A percentile compares a stretch with the other conserved stretches of the same genome.
phyloP scores from a whole-genome alignment of 192 early-diverging fungal species.

The Linnemannia zychae region DNA sequence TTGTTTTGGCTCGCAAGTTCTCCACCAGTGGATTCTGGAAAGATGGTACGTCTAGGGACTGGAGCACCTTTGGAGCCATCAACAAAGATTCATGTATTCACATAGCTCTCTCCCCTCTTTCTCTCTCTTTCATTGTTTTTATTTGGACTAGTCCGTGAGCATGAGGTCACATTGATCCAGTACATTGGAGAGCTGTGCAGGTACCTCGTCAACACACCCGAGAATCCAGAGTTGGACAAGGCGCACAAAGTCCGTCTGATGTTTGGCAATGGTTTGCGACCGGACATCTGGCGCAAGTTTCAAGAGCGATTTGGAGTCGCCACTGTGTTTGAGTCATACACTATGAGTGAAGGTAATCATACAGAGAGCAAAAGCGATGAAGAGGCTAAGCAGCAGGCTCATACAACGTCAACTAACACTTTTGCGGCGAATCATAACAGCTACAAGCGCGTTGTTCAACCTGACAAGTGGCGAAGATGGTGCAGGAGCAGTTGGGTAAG shows the following conservation, averaged over 20 bases:
- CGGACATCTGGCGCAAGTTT: constrained; percentile 74
- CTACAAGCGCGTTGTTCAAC: constrained; percentile 56
- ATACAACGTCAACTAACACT: background rate
- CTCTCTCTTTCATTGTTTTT: constrained; percentile 31
- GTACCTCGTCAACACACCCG: constrained; percentile 65
- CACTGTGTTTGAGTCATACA: constrained; percentile 72
- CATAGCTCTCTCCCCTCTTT: too few species aligned
- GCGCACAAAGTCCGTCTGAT: constrained; percentile 65
- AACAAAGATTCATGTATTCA: background rate
- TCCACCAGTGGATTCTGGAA: constrained; percentile 60
- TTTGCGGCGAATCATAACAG: background rate
- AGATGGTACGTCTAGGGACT: constrained; percentile 38
- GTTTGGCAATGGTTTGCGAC: constrained; percentile 75
- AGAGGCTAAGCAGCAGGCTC: background rate
- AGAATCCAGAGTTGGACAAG: constrained; percentile 54
- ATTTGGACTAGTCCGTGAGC: constrained; percentile 24
- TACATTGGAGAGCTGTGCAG: constrained; percentile 79
- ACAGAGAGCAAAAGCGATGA: background rate
- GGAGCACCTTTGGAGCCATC: too few species aligned
- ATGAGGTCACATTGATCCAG: constrained; percentile 41
- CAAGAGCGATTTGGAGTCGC: constrained; percentile 66
- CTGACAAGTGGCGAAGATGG: constrained; percentile 64
- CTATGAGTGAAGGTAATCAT: constrained; percentile 68
- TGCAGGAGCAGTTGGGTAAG: constrained; percentile 72
- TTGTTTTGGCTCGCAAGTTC: constrained; percentile 67